These are phyloP conservation scores for Sarocladium brachiariae DNA, from an alignment of 2,329 filamentous ascomycete genomes.

Conservation along the genomic window DNA sequence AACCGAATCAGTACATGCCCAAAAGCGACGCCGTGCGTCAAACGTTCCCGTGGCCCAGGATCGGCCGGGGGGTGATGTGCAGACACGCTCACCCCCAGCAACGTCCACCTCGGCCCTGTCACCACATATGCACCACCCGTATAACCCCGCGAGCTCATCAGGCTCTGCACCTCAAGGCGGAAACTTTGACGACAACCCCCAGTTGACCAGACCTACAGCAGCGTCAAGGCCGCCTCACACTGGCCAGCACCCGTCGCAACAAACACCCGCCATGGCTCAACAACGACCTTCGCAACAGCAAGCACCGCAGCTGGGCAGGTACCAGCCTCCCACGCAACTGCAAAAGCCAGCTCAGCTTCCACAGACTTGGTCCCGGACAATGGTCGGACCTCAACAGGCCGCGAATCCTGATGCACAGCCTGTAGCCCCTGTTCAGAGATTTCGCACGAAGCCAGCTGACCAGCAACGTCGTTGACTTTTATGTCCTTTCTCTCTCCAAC, in stretches of 20 bases:
- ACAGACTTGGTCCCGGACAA: neutral
- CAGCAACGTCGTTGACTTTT: neutral
- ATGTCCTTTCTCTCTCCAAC: too few relatives aligned
- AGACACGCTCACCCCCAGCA: neutral
- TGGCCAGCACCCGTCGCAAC: neutral
- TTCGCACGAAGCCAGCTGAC: neutral
- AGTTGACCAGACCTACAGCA: neutral
- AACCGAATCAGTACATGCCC: neutral
- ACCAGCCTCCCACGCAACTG: neutral
- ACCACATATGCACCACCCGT: neutral
- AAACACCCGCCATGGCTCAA: neutral
- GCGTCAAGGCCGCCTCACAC: neutral
- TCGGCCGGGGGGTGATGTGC: neutral
- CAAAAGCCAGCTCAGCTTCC: neutral
- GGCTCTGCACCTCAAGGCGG: neutral
- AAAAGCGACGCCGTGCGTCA: conserved; percentile 1
- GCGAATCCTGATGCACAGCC: conserved; percentile 1
- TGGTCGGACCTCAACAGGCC: conserved; percentile 1
- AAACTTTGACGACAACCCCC: neutral
- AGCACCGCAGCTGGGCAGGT: too few relatives aligned
- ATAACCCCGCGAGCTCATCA: neutral
- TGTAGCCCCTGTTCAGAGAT: neutral
- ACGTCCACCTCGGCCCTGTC: neutral
- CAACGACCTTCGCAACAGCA: too few relatives aligned
- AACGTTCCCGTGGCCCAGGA: neutral